Evolutionary conservation across 2,329 filamentous ascomycete species (phyloP), one percentile per base, ranked within the genome.

Genomic region (Immersiporthe knoxdaviesiana): DNA sequence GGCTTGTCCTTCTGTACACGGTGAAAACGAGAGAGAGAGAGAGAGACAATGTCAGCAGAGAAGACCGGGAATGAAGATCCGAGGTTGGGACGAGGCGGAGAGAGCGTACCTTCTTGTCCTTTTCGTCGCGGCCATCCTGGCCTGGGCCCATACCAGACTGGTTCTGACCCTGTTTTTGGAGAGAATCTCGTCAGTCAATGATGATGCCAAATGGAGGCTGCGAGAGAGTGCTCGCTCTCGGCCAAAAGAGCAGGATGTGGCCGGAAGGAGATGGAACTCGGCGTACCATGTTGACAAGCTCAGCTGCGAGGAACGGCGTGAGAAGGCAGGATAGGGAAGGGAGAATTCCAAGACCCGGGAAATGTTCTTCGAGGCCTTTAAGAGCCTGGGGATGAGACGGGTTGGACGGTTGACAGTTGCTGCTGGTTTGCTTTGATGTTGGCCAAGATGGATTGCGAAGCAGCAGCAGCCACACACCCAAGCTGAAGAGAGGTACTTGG

Each of bases 1-100:
- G 96, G 96, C 91, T 99, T 99, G 73, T 99, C 95, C 88, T 99
- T 98, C 95, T 97, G 77, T 10, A 39, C 75, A n/a, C 71, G 50
- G 35, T 61, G 59, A 30, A 6, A 24, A 62, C n/a, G 59, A 44
- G 37, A 27, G 11, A n/a, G n/a, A n/a, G n/a, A n/a, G n/a, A n/a
- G n/a, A n/a, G n/a, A n/a, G n/a, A n/a, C n/a, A 44, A 2, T 24
- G 41, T 63, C 39, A 60, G 70, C 2, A 66, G n/a, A 63, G 24
- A 12, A 37, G 30, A 14, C 14, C 68, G 67, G 74, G 73, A 65
- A 67, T 44, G 64, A 35, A 24, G n/a, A 59, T 37, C 18, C 30
- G n/a, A 41, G 52, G 7, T 2, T n/a, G 10, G 44, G 44, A 65
- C 35, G 69, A 16, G 21, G 59, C 27, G 32, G 61, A 39, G 68